Conservation (phyloP, 1,284 basidiomycete species). For the Leccinum proximum region DNA sequence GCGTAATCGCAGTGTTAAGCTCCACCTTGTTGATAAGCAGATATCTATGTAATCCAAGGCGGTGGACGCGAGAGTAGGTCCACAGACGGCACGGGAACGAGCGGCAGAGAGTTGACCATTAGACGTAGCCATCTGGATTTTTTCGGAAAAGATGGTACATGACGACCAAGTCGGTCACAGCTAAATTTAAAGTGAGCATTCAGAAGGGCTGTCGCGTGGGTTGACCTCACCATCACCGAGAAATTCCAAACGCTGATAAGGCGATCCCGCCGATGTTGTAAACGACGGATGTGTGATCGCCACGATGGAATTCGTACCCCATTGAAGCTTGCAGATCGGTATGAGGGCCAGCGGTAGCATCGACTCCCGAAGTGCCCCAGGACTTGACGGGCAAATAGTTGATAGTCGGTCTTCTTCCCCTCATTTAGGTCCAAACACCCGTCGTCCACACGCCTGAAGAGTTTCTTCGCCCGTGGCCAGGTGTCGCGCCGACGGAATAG, state of each 20-base stretch:
- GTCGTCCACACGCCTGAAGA: no score
- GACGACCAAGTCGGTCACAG: constrained; percentile 75
- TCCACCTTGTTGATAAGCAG: constrained; percentile 62
- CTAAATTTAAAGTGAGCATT: constrained; percentile 35
- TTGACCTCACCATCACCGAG: constrained; percentile 72
- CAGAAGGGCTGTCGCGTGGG: neutral
- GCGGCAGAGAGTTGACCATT: constrained; percentile 66
- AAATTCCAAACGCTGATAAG: constrained; percentile 85
- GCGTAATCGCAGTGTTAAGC: constrained; percentile 59
- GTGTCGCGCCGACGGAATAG: no score
- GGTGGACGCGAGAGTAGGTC: constrained; percentile 63
- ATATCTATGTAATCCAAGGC: constrained; percentile 35
- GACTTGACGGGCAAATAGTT: no score
- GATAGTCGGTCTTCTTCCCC: no score
- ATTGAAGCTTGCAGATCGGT: constrained; percentile 57
- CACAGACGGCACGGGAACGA: constrained; percentile 71
- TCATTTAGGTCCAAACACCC: no score
- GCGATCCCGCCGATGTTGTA: constrained; percentile 47
- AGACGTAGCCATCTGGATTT: constrained; percentile 69
- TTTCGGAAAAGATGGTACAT: constrained; percentile 69
- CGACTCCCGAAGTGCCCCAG: no score
- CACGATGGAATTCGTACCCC: constrained; percentile 68
- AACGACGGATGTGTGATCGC: constrained; percentile 82
- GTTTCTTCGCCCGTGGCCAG: no score
- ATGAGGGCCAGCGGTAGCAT: constrained; percentile 22